Evolutionary conservation across 148 eudicot species (phyloP).

Genomic region (Dianthus caryophyllus): DNA sequence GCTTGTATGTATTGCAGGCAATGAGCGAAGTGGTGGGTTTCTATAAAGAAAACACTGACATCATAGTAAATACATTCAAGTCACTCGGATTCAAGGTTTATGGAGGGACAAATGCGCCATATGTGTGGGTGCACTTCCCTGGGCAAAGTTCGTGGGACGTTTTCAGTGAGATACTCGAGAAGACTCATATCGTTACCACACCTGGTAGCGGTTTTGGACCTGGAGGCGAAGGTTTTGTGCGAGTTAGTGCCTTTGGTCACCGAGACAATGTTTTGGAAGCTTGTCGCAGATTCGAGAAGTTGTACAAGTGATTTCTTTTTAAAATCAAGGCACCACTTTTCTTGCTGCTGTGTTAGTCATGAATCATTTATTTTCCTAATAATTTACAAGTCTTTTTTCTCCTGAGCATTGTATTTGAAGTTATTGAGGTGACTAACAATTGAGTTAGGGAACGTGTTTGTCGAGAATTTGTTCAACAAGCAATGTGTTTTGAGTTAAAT

Average conservation of each 20-base stretch:
- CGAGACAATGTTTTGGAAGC: constrained; percentile 84
- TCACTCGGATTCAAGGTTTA: constrained; percentile 85
- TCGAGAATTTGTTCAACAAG: no score
- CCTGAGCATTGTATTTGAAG: no score
- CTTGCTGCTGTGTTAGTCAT: no score
- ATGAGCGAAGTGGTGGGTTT: constrained; percentile 79
- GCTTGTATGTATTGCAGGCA: constrained; percentile 47
- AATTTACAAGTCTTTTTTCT: no score
- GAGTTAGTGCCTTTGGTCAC: constrained; percentile 85
- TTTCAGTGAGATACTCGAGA: constrained; percentile 83
- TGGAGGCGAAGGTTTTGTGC: constrained; percentile 76
- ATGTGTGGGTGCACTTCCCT: constrained; percentile 93
- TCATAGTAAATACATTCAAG: constrained; percentile 77
- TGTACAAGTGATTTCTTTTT: constrained; percentile 87
- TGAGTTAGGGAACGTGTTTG: no score
- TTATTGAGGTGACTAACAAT: no score
- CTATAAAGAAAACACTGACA: constrained; percentile 78
- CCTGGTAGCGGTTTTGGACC: constrained; percentile 94
- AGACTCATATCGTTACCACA: constrained; percentile 78
- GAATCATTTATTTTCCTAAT: no score
- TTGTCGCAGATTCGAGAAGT: constrained; percentile 76
- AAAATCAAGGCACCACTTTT: no score
- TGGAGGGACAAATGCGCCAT: constrained; percentile 87
- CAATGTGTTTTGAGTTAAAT: no score
- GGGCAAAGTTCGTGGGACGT: constrained; percentile 94